These are phyloP conservation scores for Tolypocladium album DNA, from an alignment of 2,329 filamentous ascomycete species.

Conservation along the genomic window DNA sequence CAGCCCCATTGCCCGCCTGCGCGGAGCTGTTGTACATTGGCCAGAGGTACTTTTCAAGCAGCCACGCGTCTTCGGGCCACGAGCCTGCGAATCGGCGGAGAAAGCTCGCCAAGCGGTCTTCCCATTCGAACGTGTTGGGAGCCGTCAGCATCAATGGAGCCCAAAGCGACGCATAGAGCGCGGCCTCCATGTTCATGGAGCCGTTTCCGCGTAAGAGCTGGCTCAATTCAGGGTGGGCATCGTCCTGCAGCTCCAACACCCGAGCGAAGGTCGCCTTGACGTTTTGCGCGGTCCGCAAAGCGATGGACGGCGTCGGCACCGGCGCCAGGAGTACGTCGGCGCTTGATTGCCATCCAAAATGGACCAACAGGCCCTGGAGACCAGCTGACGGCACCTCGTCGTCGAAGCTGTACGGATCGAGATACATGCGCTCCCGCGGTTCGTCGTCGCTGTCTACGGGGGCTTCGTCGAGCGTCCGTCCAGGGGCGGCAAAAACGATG, in stretches of 20 bases:
- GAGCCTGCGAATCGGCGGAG: constrained; percentile 31
- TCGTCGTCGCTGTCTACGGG: constrained; percentile 26
- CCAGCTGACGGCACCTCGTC: constrained; percentile 52
- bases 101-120: constrained; percentile 53
- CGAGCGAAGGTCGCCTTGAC: constrained; percentile 57
- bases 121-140: constrained; percentile 37
- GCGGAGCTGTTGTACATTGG: constrained; percentile 45
- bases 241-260: constrained; percentile 16
- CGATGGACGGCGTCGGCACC: constrained; percentile 54
- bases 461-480: constrained; percentile 48
- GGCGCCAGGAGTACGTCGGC: constrained; percentile 47
- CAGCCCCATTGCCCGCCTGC: constrained; percentile 15
- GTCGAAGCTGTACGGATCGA: constrained; percentile 69
- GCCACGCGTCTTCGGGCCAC: constrained; percentile 54
- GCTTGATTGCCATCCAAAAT: constrained; percentile 31
- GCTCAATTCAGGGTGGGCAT: constrained; percentile 15
- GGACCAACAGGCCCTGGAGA: constrained; percentile 48
- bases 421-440: constrained; percentile 49
- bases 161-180: constrained; percentile 68
- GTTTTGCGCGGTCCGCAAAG: constrained; percentile 64
- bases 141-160: constrained; percentile 47
- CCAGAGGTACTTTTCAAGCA: constrained; percentile 55
- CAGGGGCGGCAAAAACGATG: constrained; percentile 54
- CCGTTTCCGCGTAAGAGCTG: constrained; percentile 24
- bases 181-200: constrained; percentile 37